Evolutionary conservation across 2,329 filamentous ascomycete genomes (phyloP).

Genomic region (Colletotrichum gloeosporioides): DNA sequence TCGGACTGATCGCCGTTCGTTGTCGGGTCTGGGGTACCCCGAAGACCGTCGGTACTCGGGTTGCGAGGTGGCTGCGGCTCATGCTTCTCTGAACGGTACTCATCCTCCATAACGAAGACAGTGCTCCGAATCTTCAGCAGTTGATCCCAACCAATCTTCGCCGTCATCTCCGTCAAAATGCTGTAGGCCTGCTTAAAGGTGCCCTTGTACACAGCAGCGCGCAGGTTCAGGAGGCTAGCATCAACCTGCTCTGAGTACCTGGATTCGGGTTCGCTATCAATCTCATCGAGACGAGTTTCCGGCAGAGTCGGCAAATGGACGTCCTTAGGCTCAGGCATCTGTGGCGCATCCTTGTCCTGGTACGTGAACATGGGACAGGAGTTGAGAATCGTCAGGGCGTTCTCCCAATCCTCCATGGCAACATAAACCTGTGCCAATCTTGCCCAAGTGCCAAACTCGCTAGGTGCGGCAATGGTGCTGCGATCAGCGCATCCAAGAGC

Average conservation of each 20-base stretch:
- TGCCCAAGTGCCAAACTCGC: slow-evolving; percentile 97
- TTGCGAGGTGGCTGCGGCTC: slow-evolving; percentile 68
- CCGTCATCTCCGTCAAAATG: slow-evolving; percentile 92
- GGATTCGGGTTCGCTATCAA: slow-evolving; percentile 87
- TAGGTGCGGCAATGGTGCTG: slow-evolving; percentile 92
- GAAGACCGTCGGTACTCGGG: slow-evolving; percentile 80
- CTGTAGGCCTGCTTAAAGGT: slow-evolving; percentile 96
- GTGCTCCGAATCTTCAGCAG: slow-evolving; percentile 92
- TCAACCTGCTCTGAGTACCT: slow-evolving; percentile 87
- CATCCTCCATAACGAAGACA: slow-evolving; percentile 99
- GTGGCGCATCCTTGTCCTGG: slow-evolving; percentile 94
- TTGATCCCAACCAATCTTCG: slow-evolving; percentile 97
- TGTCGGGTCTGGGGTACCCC: slow-evolving; percentile 69
- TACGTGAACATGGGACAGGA: slow-evolving; percentile 99
- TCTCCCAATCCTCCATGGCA: slow-evolving; percentile 92
- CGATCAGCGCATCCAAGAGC: slow-evolving; percentile 93
- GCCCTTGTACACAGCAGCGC: slow-evolving; percentile 89
- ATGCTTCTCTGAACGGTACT: slow-evolving; percentile 90
- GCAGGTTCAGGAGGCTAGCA: slow-evolving; percentile 81
- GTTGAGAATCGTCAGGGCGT: slow-evolving; percentile 92
- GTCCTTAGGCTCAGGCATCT: slow-evolving; percentile 91
- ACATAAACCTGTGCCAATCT: slow-evolving; percentile 93
- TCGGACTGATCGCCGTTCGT: slow-evolving; percentile 51
- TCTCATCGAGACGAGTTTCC: slow-evolving; percentile 92
- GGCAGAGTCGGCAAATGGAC: slow-evolving; percentile 86